Evolutionary conservation across 2,329 filamentous ascomycete genomes (phyloP).

Genomic region (Pseudocercospora eumusae): DNA sequence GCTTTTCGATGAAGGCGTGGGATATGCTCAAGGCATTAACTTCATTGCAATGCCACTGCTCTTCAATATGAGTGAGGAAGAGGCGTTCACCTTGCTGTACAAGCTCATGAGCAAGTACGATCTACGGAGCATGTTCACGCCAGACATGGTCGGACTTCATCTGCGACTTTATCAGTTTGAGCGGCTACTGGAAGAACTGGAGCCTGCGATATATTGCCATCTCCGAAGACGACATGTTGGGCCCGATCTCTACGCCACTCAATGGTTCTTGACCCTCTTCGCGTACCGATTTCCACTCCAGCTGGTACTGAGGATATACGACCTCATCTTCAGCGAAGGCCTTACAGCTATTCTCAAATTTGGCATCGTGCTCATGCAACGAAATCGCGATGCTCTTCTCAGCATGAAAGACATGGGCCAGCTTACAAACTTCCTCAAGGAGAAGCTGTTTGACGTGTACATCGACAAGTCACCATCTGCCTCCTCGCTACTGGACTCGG

Average conservation of each 20-base stretch:
- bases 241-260: constrained; percentile 91
- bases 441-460: constrained; percentile 93
- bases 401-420: constrained; percentile 88
- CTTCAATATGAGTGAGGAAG: constrained; percentile 98
- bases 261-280: constrained; percentile 99
- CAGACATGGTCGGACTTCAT: constrained; percentile 95
- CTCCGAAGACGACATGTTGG: constrained; percentile 83
- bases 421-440: constrained; percentile 86
- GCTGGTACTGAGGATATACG: constrained; percentile 93
- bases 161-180: constrained; percentile 94
- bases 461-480: constrained; percentile 91
- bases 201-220: constrained; percentile 93
- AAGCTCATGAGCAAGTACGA: constrained; percentile 96
- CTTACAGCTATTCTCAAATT: constrained; percentile 88
- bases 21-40: constrained; percentile 98
- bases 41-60: constrained; percentile 95
- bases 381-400: constrained; percentile 77
- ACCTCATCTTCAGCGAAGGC: constrained; percentile 90
- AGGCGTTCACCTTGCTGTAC: constrained; percentile 91
- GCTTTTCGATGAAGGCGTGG: constrained; percentile 88
- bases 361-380: constrained; percentile 92
- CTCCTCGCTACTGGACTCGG: constrained; percentile 90
- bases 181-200: constrained; percentile 85
- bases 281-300: constrained; percentile 96
- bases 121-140: constrained; percentile 85